These are phyloP conservation scores for Nicotiana rustica DNA, from an alignment of 305 asterid species.

Conservation along the genomic window DNA sequence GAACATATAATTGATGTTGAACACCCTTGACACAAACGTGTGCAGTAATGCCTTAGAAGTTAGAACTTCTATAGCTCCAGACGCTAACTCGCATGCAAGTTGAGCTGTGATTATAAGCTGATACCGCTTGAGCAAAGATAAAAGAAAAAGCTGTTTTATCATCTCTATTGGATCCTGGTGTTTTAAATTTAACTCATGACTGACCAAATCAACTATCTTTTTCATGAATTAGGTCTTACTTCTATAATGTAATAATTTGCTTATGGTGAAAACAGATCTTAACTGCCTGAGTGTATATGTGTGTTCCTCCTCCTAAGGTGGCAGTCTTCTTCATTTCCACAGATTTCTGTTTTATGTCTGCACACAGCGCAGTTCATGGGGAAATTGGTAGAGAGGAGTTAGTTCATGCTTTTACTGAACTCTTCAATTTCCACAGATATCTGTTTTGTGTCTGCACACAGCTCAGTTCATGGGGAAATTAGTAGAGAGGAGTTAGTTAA, in stretches of 20 bases:
- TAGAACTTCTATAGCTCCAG: not conserved
- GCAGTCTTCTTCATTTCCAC: not conserved
- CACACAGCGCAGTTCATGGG: not conserved
- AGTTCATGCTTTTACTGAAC: too few species aligned
- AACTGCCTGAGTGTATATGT: not conserved
- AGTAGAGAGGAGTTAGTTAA: not conserved
- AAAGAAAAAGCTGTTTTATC: not conserved
- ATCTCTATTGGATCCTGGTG: not conserved
- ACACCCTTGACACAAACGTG: too few species aligned
- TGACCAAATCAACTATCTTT: not conserved
- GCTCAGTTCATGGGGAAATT: not conserved
- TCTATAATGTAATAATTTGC: not conserved
- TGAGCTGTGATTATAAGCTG: not conserved
- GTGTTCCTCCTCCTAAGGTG: not conserved
- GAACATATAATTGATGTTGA: too few species aligned
- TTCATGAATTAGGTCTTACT: conserved; percentile 18
- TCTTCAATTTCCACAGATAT: not conserved
- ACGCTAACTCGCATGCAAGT: not conserved
- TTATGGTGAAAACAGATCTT: not conserved
- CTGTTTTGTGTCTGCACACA: conserved; percentile 13
- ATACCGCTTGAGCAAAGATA: not conserved
- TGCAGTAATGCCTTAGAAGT: not conserved
- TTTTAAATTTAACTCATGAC: not conserved
- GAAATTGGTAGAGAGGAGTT: not conserved
- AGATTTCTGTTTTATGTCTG: not conserved